Conservation (phyloP, 805 yeast genomes). For the Saturnispora sekii region DNA sequence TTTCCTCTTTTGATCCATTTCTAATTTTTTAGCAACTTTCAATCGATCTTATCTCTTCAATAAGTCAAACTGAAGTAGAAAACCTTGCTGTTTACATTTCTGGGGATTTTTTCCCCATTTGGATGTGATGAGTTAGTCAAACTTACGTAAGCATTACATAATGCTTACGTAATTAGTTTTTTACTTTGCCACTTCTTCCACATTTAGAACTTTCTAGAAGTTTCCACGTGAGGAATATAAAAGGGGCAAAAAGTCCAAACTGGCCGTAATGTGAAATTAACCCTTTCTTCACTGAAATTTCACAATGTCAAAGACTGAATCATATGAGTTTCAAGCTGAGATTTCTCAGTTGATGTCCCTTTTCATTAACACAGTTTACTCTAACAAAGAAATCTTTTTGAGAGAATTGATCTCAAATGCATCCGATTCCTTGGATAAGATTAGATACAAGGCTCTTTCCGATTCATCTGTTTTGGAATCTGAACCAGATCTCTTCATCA, state of each 20-base stretch:
- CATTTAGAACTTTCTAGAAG: conserved; percentile 7
- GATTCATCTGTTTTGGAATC: conserved; percentile 88
- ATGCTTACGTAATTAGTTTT: no score
- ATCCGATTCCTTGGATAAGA: conserved; percentile 97
- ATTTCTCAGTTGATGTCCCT: conserved; percentile 99
- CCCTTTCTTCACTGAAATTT: not conserved
- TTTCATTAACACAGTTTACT: conserved; percentile 99
- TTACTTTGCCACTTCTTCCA: not conserved
- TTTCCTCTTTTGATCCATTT: not conserved
- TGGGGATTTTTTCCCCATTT: not conserved
- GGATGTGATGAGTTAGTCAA: not conserved
- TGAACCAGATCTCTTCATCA: conserved; percentile 93
- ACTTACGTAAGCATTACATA: not conserved
- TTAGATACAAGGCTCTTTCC: conserved; percentile 91
- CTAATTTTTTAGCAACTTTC: no score
- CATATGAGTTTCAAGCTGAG: conserved; percentile 99
- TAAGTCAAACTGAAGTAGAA: not conserved
- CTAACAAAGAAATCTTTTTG: conserved; percentile 97
- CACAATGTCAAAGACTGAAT: conserved; percentile 44
- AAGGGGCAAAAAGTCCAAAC: conserved; percentile 1
- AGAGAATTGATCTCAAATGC: conserved; percentile 99
- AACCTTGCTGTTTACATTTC: not conserved
- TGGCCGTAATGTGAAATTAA: not conserved
- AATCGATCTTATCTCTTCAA: not conserved
- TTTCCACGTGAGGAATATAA: not conserved